phyloP scores from a whole-genome alignment of 371 early-diverging fungal species.

The Synchytrium microbalum region DNA sequence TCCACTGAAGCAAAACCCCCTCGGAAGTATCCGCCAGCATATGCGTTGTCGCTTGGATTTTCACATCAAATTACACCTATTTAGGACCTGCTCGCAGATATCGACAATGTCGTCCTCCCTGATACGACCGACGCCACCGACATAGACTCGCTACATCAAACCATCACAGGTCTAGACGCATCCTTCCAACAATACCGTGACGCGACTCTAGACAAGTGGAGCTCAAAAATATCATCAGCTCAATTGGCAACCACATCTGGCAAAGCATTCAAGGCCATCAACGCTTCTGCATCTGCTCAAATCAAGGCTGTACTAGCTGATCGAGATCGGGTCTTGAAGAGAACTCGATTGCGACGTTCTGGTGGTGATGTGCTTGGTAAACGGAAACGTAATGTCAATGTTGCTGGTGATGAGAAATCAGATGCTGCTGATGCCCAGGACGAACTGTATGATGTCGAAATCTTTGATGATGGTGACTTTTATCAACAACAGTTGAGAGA shows the following conservation, averaged over 20 bases:
- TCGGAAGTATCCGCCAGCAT: no score
- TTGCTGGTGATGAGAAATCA: not conserved
- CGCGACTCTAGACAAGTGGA: conserved; percentile 87
- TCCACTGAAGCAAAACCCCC: no score
- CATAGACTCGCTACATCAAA: not conserved
- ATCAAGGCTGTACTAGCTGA: conserved; percentile 64
- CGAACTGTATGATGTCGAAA: conserved; percentile 70
- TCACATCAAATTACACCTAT: no score
- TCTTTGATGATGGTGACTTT: conserved; percentile 94
- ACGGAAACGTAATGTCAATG: conserved; percentile 7
- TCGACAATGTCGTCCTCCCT: not conserved
- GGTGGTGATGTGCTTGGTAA: conserved; percentile 54
- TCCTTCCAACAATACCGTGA: conserved; percentile 69
- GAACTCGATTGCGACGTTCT: conserved; percentile 73
- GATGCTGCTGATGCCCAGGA: conserved; percentile 43
- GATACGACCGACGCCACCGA: not conserved
- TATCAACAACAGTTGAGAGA: conserved; percentile 88
- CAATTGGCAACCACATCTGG: conserved; percentile 32
- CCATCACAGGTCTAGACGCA: conserved; percentile 14
- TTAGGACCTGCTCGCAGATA: not conserved
- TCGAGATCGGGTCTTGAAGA: conserved; percentile 67
- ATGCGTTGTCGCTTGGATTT: no score
- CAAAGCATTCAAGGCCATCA: conserved; percentile 90
- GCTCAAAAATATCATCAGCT: conserved; percentile 73
- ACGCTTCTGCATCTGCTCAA: conserved; percentile 55